phyloP scores from a whole-genome alignment of 1,284 basidiomycete species.

The Sparassis latifolia region DNA sequence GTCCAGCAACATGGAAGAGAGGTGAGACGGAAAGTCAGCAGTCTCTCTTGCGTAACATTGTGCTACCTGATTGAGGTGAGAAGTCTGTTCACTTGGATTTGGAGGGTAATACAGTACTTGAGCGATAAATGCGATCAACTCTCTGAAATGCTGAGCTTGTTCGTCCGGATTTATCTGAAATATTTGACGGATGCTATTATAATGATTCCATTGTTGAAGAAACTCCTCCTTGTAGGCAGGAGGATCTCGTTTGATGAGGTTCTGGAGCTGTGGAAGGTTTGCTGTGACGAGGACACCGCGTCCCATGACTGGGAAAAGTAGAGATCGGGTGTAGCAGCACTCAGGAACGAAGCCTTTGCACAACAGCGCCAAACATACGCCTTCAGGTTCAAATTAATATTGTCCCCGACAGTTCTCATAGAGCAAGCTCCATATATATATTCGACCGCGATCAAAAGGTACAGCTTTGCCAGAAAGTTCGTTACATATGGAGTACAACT shows the following conservation, averaged over 20 bases:
- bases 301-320: conserved; percentile 31
- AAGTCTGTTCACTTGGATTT: no score
- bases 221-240: conserved; percentile 93
- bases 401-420: no score
- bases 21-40: conserved; percentile 71
- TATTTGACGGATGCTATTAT: conserved; percentile 82
- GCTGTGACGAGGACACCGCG: conserved; percentile 62
- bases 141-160: conserved; percentile 75
- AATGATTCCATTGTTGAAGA: conserved; percentile 97
- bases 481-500: no score
- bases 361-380: conserved; percentile 6
- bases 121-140: conserved; percentile 82
- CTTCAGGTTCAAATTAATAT: neutral
- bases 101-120: conserved; percentile 41
- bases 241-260: conserved; percentile 94
- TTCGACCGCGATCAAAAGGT: no score
- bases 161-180: conserved; percentile 77
- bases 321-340: neutral
- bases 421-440: no score
- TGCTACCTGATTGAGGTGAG: conserved; percentile 49
- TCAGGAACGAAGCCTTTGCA: conserved; percentile 11
- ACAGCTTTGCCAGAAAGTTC: no score
- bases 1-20: conserved; percentile 72
- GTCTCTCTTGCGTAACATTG: conserved; percentile 89
- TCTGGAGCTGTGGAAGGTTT: conserved; percentile 83